A percentile compares a stretch with the other conserved stretches of the same genome.
phyloP scores from a whole-genome alignment of 305 asterid species.

The Andrographis paniculata region DNA sequence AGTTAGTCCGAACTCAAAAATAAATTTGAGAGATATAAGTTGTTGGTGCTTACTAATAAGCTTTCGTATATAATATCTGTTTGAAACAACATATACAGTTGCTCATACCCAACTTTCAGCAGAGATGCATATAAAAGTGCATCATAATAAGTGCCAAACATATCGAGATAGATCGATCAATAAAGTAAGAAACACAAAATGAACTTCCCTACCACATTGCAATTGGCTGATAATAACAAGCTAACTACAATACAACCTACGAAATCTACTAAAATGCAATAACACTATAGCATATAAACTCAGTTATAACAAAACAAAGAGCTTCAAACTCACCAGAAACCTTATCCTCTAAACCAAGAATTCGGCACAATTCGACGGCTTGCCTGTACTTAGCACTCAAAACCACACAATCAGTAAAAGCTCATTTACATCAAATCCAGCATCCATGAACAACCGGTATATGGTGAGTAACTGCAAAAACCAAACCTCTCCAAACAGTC shows the following conservation, averaged over 20 bases:
- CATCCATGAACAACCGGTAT: constrained; percentile 29
- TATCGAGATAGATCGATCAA: background rate
- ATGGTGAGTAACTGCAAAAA: constrained; percentile 47
- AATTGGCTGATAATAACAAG: no score
- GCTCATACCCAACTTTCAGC: constrained; percentile 8
- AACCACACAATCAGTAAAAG: constrained; percentile 41
- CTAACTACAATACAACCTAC: no score
- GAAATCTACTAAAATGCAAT: background rate
- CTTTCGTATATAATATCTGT: constrained; percentile 48
- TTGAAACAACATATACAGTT: constrained; percentile 14
- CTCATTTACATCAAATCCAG: constrained; percentile 29
- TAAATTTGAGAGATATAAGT: constrained; percentile 52
- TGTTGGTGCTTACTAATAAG: constrained; percentile 46
- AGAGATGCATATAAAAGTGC: constrained; percentile 2
- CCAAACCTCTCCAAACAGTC: constrained; percentile 38
- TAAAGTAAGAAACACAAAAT: constrained; percentile 7
- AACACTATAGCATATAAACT: background rate
- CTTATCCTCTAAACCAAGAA: constrained; percentile 32
- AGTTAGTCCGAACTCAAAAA: constrained; percentile 45
- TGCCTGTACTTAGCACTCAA: constrained; percentile 37
- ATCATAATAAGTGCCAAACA: no score
- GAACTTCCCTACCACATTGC: background rate
- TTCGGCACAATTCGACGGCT: constrained; percentile 39
- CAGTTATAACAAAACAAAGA: background rate
- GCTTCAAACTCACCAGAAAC: constrained; percentile 33